Base-by-base conservation (phyloP, 2,329 filamentous ascomycete species). In the Neofusicoccum laricinum region DNA sequence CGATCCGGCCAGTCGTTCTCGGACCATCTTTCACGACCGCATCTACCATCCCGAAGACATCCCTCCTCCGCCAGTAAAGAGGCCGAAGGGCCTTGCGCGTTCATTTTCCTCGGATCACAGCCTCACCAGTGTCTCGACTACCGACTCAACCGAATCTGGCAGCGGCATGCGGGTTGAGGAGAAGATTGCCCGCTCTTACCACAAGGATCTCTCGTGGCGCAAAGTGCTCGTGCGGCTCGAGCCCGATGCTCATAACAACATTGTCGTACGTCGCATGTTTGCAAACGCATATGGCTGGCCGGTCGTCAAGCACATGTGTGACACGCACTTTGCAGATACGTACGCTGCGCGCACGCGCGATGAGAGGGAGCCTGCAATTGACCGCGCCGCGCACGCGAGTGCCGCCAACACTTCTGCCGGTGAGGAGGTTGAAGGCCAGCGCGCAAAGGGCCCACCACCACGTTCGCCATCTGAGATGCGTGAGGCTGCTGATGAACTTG, bases 281-380 rank as follows among this genome's bases (percentile, higher is more conserved):
- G 90, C 93, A 64, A 99, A 99, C 72, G 95, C 95, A 0, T 96
- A 96, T 71, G 95, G 95, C 2, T 99, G 95, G 95, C 95, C 95
- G 0, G 95, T 99, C 0, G 82, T 98, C 57, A 93, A 97, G 78
- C 95, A 99, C 77, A 80, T 98, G 19, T 94, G 95, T 61, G 93
- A 98, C 71, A 93, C 92, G 0, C 95, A 99, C 78, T 99, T 99
- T 74, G 90, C 88, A 62, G 90, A 96, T 72, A 88, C 87, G 0
- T 85, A 85, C 53, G 79, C 84, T 1, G 88, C 90, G 0, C 82
- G 84, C 15, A 88, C 85, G 0, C 82, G 86, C 1, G 90, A 93
- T 70, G 86, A 90, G 55, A 77, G 89, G 36, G 89, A 92, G 74
- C 79, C 82, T 46, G 84, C 82, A n/a, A 76, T 78, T 0, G 93